Percentiles rank a stretch among this genome's conserved stretches.
Conservation (phyloP, 2,329 filamentous ascomycete genomes). For the Lecanicillium sp. region DNA sequence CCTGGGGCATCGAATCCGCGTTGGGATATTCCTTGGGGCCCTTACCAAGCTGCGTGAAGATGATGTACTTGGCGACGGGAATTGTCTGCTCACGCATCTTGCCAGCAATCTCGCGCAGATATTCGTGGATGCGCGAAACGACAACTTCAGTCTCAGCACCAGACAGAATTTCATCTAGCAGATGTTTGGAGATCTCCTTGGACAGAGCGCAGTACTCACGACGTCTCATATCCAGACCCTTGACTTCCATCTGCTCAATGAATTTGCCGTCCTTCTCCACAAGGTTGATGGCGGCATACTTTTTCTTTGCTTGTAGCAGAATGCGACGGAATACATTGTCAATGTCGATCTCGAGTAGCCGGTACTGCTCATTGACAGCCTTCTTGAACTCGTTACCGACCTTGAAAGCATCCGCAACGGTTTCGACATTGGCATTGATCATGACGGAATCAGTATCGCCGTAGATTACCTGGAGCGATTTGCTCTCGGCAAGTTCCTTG, state of each 20-base stretch:
- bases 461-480: conserved; percentile 90
- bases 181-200: conserved; percentile 85
- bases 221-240: conserved; percentile 95
- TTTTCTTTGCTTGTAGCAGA: conserved; percentile 95
- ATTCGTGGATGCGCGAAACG: conserved; percentile 86
- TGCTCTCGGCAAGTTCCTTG: conserved; percentile 89
- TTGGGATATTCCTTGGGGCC: conserved; percentile 90
- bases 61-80: conserved; percentile 84
- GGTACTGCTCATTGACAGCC: conserved; percentile 89
- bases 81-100: conserved; percentile 80
- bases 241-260: conserved; percentile 92
- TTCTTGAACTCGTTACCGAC: conserved; percentile 94
- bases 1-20: conserved; percentile 89
- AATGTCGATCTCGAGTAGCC: conserved; percentile 91
- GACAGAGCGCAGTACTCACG: conserved; percentile 94
- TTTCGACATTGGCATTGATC: conserved; percentile 98
- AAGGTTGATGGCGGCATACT: conserved; percentile 95
- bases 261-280: conserved; percentile 84
- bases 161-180: conserved; percentile 91
- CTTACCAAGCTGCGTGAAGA: conserved; percentile 96
- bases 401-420: conserved; percentile 80
- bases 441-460: conserved; percentile 99
- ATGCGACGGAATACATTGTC: conserved; percentile 95
- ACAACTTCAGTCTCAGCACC: conserved; percentile 87
- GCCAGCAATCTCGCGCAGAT: conserved; percentile 73